Evolutionary conservation across 2,329 filamentous ascomycete genomes (phyloP).

Genomic region (Xylariales sp.): DNA sequence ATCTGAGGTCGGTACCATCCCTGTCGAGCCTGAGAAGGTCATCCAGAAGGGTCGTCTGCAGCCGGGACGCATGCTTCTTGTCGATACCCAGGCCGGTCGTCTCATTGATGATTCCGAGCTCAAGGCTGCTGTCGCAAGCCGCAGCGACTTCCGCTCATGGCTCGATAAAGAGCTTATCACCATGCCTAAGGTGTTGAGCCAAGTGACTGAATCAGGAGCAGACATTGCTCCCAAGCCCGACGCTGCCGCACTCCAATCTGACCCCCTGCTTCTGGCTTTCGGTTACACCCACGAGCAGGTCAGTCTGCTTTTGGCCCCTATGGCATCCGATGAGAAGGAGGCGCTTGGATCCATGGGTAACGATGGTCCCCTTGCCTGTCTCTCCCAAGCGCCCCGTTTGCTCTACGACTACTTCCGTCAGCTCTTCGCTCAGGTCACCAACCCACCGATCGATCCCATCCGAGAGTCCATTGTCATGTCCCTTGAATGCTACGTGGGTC

Average conservation of each 20-base stretch:
- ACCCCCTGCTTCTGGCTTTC: constrained; percentile 78
- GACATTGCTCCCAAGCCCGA: constrained; percentile 67
- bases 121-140: constrained; percentile 81
- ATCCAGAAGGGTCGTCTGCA: constrained; percentile 91
- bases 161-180: constrained; percentile 81
- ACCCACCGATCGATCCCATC: constrained; percentile 95
- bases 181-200: constrained; percentile 68
- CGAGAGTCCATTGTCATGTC: constrained; percentile 98
- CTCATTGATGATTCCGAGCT: constrained; percentile 94
- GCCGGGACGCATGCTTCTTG: constrained; percentile 92
- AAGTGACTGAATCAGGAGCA: constrained; percentile 47
- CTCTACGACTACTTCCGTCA: constrained; percentile 97
- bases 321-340: constrained; percentile 97
- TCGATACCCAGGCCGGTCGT: constrained; percentile 82
- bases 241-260: constrained; percentile 70
- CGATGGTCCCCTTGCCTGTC: constrained; percentile 85
- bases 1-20: constrained; percentile 91
- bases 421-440: constrained; percentile 96
- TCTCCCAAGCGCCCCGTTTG: constrained; percentile 83
- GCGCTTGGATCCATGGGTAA: constrained; percentile 97
- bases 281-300: constrained; percentile 96
- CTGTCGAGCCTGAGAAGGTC: constrained; percentile 83
- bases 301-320: constrained; percentile 83
- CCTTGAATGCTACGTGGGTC: constrained; percentile 90
- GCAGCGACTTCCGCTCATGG: constrained; percentile 86